Conservation (phyloP, 78 protist genomes). For the Carpediemonas membranifera region DNA sequence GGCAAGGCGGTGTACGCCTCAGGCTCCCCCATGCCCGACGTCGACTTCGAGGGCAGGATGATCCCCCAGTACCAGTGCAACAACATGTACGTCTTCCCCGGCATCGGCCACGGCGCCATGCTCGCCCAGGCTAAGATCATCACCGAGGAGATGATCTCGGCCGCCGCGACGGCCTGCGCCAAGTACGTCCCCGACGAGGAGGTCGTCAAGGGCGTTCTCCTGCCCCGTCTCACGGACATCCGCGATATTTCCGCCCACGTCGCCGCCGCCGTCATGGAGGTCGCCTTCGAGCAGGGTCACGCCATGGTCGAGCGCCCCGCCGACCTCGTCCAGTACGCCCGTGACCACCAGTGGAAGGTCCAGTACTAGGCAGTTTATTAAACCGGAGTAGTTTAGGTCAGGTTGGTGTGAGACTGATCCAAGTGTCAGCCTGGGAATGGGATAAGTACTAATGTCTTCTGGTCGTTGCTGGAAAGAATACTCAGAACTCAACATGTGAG, state of each 20-base stretch:
- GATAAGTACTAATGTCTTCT: no score
- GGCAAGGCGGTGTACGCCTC: slow-evolving; percentile 70
- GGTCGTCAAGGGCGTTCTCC: slow-evolving; percentile 10
- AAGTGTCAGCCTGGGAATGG: no score
- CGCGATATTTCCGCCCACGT: slow-evolving; percentile 39
- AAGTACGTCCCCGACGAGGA: slow-evolving; percentile 1
- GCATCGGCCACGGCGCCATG: slow-evolving; percentile 69
- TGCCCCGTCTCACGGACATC: slow-evolving; percentile 44
- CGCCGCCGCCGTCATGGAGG: no score
- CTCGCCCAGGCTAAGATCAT: slow-evolving; percentile 38
- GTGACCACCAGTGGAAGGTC: no score
- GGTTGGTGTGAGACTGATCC: no score
- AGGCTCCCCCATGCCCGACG: slow-evolving; percentile 69
- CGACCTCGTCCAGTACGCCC: no score
- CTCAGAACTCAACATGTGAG: no score
- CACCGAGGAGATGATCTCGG: slow-evolving; percentile 54
- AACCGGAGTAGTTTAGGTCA: no score
- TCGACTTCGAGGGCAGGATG: slow-evolving; percentile 5
- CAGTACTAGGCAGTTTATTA: no score
- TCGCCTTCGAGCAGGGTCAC: no score
- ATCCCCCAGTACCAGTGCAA: slow-evolving; percentile 52
- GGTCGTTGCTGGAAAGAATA: no score
- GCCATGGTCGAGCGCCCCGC: no score
- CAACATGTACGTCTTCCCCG: slow-evolving; percentile 83
- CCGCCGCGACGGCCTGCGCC: slow-evolving; percentile 60